Percentiles rank a stretch among this genome's conserved stretches.
Conservation (phyloP, 1,139 yeast genomes). For the Lodderomyces jiufengensis region DNA sequence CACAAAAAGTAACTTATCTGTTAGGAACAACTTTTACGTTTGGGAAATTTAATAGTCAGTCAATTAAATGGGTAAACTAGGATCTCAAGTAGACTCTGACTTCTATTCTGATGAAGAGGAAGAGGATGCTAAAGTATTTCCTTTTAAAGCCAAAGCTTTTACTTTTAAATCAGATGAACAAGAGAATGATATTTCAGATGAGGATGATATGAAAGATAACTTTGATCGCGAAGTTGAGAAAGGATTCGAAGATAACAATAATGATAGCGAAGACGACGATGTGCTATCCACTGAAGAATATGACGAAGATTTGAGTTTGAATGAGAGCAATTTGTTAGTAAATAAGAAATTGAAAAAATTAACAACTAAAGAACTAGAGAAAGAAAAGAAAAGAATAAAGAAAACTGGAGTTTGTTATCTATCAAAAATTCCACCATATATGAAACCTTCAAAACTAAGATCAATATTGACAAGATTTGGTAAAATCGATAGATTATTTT, state of each 20-base stretch:
- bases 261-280: constrained; percentile 18
- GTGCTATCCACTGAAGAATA: constrained; percentile 13
- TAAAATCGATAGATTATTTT: constrained; percentile 74
- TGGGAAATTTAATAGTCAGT: too few species aligned
- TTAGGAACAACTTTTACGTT: too few species aligned
- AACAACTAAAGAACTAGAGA: constrained; percentile 50
- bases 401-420: constrained; percentile 90
- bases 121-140: background rate
- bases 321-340: constrained; percentile 15
- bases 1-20: too few species aligned
- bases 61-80: too few species aligned
- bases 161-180: constrained; percentile 1
- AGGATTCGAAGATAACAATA: constrained; percentile 9
- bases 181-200: constrained; percentile 11
- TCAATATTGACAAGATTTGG: constrained; percentile 83
- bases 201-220: constrained; percentile 16
- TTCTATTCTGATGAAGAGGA: constrained; percentile 1
- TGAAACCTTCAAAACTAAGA: constrained; percentile 90
- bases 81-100: background rate
- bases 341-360: constrained; percentile 44
- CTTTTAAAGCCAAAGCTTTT: background rate
- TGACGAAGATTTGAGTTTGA: constrained; percentile 14
- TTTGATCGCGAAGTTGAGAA: constrained; percentile 8
- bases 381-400: constrained; percentile 55
- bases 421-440: constrained; percentile 90